These are phyloP conservation scores for Amphirosellinia nigrospora DNA, from an alignment of 495 filamentous ascomycete species.

Conservation along the genomic window DNA sequence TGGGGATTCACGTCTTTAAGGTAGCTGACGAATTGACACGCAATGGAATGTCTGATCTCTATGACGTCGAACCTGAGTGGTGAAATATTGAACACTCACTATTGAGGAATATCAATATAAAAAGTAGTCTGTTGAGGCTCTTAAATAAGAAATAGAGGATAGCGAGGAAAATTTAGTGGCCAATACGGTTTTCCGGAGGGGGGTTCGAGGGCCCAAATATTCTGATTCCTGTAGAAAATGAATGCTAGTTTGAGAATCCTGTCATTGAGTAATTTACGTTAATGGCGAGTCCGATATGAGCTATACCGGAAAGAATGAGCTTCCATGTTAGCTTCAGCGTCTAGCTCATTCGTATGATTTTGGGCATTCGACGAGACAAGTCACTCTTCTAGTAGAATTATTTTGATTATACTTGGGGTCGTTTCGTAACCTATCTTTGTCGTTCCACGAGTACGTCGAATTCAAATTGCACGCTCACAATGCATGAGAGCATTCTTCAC, in stretches of 20 bases:
- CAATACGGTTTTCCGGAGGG: neutral
- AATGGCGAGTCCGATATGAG: neutral
- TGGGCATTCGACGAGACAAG: neutral
- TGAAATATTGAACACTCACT: too few species aligned
- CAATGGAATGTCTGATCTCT: neutral
- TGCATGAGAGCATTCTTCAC: slow-evolving; percentile 1
- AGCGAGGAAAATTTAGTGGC: neutral
- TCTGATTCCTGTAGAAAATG: neutral
- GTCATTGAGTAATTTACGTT: neutral
- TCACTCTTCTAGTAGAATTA: slow-evolving; percentile 5
- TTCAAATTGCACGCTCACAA: neutral
- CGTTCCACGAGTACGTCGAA: neutral
- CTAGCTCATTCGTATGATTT: neutral
- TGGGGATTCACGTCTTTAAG: neutral
- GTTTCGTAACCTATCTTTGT: neutral
- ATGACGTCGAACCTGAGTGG: neutral
- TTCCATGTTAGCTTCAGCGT: neutral
- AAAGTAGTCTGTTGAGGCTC: neutral
- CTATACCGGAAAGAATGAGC: neutral
- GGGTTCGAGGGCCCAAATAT: neutral
- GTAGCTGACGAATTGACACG: neutral
- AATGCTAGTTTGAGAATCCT: neutral
- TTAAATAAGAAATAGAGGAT: neutral
- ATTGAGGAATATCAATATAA: neutral
- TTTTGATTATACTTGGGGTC: neutral